Conservation (phyloP, 345 rosid species). For the Hevea brasiliensis region DNA sequence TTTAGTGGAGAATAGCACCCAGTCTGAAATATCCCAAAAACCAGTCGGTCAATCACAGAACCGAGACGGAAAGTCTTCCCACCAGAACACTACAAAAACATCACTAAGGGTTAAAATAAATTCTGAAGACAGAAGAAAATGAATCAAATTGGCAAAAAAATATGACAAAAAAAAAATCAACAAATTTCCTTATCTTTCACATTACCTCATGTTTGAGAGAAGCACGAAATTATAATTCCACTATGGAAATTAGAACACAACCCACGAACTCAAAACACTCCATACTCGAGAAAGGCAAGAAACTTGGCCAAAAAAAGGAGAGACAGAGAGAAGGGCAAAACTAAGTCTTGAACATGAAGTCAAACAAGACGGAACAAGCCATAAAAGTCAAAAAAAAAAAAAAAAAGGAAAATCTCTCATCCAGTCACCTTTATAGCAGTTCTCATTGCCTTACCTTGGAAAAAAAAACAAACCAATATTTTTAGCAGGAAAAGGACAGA, state of each 20-base stretch:
- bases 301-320: too few relatives aligned
- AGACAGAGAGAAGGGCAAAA: background rate
- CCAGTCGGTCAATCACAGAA: slow-evolving; percentile 10
- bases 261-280: background rate
- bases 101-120: background rate
- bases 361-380: background rate
- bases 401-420: background rate
- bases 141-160: slow-evolving; percentile 3
- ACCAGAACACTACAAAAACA: background rate
- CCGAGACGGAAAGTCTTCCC: background rate
- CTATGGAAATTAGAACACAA: background rate
- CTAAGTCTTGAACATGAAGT: slow-evolving; percentile 9
- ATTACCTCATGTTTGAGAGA: too few relatives aligned
- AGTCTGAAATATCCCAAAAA: slow-evolving; percentile 2
- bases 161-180: too few relatives aligned
- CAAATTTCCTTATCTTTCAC: background rate
- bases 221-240: too few relatives aligned
- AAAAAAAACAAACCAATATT: slow-evolving; percentile 7
- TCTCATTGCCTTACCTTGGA: slow-evolving; percentile 18
- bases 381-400: background rate
- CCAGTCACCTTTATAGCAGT: background rate
- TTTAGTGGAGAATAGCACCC: slow-evolving; percentile 8
- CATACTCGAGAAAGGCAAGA: background rate
- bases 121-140: background rate
- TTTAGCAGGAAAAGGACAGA: background rate